Percentiles rank a stretch among this genome's conserved stretches.
Evolutionary conservation across 1,284 basidiomycete genomes (phyloP).

Genomic region (Amylostereum areolatum): DNA sequence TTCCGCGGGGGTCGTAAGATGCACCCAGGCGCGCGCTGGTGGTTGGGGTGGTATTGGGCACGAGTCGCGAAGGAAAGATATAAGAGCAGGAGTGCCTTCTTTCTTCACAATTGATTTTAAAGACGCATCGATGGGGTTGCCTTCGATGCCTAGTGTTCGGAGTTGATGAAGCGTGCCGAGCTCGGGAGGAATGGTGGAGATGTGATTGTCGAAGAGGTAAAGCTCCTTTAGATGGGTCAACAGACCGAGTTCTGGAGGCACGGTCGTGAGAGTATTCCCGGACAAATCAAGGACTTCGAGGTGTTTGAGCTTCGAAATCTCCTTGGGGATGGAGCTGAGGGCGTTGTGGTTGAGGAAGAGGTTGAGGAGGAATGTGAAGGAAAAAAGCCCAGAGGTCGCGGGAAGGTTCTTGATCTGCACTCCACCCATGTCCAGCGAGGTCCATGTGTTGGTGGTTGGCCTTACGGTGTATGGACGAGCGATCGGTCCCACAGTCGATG

Average conservation of each 20-base stretch:
- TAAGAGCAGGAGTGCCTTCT: conserved; percentile 86
- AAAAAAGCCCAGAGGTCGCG: conserved; percentile 77
- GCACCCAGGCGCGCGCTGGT: conserved; percentile 80
- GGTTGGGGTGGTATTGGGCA: conserved; percentile 81
- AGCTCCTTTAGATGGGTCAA: conserved; percentile 87
- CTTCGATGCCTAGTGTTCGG: conserved; percentile 91
- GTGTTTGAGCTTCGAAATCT: conserved; percentile 82
- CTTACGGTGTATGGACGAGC: conserved; percentile 51
- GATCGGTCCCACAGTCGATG: conserved; percentile 66
- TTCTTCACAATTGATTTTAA: conserved; percentile 85
- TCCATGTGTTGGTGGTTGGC: conserved; percentile 77
- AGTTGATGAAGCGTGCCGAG: conserved; percentile 91
- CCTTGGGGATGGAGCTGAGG: conserved; percentile 74
- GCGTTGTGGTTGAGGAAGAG: conserved; percentile 98
- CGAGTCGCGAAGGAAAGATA: conserved; percentile 85
- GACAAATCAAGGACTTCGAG: conserved; percentile 92
- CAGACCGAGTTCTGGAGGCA: conserved; percentile 91
- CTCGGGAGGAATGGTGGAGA: conserved; percentile 81
- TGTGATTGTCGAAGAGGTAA: conserved; percentile 92
- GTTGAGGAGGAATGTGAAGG: conserved; percentile 89
- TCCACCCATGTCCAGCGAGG: conserved; percentile 93
- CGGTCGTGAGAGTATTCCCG: conserved; percentile 74
- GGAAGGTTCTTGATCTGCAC: conserved; percentile 91
- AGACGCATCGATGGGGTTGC: conserved; percentile 84
- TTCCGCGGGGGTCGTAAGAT: conserved; percentile 67